Base-by-base conservation (phyloP, 257 asterid genomes). In the Cordia subcordata region DNA sequence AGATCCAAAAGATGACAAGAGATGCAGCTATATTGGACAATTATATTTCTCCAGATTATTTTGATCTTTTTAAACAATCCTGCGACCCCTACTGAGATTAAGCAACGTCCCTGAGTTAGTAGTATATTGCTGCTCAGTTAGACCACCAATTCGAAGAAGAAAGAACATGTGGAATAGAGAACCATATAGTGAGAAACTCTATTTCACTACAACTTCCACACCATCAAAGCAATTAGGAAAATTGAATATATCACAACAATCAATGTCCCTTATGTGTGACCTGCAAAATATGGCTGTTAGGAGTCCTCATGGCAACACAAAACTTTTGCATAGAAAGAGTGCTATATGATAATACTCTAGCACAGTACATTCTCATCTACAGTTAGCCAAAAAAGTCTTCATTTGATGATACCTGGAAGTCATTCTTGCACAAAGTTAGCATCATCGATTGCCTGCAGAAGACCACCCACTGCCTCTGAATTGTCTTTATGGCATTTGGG, bases 401-500 rank as follows among this genome's bases (percentile, higher is more conserved):
- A 42, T 42, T 42, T 11, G 10, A 11, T 42, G 15, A 10, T 42
- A 42, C 47, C 47, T 42, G 47, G 15, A 42, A 42, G 15, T 3
- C 12, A 42, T 42, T 42, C 79, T 78, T 64, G 66, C 80, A 53
- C 37, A 71, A 73, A 57, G 57, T 66, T 69, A 73, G 61, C 38
- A 74, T 66, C 68, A 70, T 47, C 64, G 53, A 33, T 66, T 62
- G 62, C 63, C 76, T 77, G 84, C 68, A 81, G 74, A 75, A 71
- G 58, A 57, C 58, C 80, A 54, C 80, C 63, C 55, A 80, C 63
- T 72, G 77, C 81, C 57, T 77, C 91, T 37, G 90, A 75, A 67
- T 88, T 86, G 91, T 85, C 91, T 71, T 35, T 75, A 63, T 77
- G 77, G 62, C 96, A 89, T 38, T 47, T 67, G 46, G 95, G 94